Base-by-base conservation (phyloP, 306 rosid genomes). In the Potentilla sterilis region DNA sequence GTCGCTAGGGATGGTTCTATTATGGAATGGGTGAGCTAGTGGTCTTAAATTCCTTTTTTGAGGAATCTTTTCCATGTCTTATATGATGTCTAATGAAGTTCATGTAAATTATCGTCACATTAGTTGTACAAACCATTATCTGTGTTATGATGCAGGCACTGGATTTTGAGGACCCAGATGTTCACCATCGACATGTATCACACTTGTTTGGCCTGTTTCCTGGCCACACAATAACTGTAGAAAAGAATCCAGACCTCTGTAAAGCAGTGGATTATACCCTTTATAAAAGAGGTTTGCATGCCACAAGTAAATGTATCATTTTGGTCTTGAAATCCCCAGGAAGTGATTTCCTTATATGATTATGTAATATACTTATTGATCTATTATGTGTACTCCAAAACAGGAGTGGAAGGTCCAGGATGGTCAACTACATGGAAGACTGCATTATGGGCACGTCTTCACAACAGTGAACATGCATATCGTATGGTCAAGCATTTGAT, bases 341-440 rank as follows among this genome's bases (percentile, higher is more conserved):
- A 28, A 28, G 0, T 28, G 28, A 28, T 28, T 28, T 28, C 28
- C 28, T 28, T 63, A 7, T 63, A 15, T 37, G 24, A 16, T 7
- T 64, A 35, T 63, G 5, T 2, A 28, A 28, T 35, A 11, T 5
- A 63, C n/a, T 63, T 16, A 15, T 16, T 16, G 24, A 7, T 10
- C 18, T 47, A 28, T 80, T 69, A 68, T 67, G 69, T 73, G 70
- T 76, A 9, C 28, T 64, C 69, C 79, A 48, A 72, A 81, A 85
- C 86, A 95, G 97, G 98, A 73, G 97, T 87, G 63, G 98, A 95
- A 2, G 97, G 98, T 79, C 97, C 98, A n/a, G 98, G 96, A 69
- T 95, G 98, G 98, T 95, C 98, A 43, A 92, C 98, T 54, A 81
- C 87, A 42, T 95, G 98, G 97, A 92, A 92, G 83, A 83, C 83